Evolutionary conservation across 2,329 filamentous ascomycete genomes (phyloP).

Genomic region (Aureobasidium leucospermi): DNA sequence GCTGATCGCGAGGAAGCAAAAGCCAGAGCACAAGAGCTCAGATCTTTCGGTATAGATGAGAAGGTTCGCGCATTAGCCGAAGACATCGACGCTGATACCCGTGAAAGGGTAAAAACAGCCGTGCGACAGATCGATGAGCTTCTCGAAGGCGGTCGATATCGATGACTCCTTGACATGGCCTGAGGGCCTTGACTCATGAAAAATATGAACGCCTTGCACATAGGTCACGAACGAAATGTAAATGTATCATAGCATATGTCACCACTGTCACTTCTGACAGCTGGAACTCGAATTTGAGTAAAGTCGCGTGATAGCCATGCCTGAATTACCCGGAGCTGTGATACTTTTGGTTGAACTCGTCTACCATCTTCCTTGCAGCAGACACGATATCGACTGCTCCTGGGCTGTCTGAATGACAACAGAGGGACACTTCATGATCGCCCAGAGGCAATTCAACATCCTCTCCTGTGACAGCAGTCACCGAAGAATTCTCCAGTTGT

Average conservation of each 20-base stretch:
- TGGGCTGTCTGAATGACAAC: conserved; percentile 40
- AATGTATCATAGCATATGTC: background rate
- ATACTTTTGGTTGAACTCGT: conserved; percentile 31
- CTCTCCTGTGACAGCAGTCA: conserved; percentile 36
- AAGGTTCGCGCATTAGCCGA: conserved; percentile 24
- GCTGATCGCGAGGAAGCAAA: conserved; percentile 58
- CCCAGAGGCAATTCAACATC: conserved; percentile 34
- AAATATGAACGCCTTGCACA: background rate
- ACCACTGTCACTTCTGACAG: background rate
- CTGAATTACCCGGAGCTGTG: background rate
- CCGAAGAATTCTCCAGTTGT: conserved; percentile 34
- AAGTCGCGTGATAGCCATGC: too few species aligned
- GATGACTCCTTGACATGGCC: conserved; percentile 11
- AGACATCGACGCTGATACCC: conserved; percentile 73
- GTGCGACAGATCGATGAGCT: conserved; percentile 57
- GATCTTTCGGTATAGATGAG: conserved; percentile 48
- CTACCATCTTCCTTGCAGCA: conserved; percentile 35
- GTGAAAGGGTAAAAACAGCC: conserved; percentile 76
- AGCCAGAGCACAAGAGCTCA: conserved; percentile 61
- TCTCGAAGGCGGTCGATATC: conserved; percentile 16
- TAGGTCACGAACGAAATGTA: background rate
- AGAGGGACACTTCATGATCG: conserved; percentile 36
- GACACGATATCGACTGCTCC: conserved; percentile 38
- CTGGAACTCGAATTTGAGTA: too few species aligned
- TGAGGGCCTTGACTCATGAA: background rate